Conservation (phyloP, 192 early-diverging fungal genomes). For the Backusella sp. region DNA sequence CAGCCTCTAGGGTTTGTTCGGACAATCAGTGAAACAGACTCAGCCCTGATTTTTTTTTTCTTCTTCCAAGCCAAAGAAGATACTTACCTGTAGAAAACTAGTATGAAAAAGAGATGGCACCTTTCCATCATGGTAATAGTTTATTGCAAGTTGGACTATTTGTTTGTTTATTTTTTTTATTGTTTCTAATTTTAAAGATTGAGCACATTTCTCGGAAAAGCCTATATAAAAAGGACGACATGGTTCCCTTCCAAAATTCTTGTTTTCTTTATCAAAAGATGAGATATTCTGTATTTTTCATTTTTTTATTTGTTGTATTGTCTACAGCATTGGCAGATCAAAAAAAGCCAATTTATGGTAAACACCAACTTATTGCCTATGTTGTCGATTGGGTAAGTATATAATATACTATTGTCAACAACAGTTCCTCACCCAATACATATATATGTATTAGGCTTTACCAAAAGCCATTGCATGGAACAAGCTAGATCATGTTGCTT, state of each 20-base stretch:
- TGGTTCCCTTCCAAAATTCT: neutral
- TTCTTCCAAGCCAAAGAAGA: neutral
- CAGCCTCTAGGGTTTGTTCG: neutral
- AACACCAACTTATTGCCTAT: constrained; percentile 12
- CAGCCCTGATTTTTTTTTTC: neutral
- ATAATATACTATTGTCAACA: neutral
- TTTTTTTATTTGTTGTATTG: neutral
- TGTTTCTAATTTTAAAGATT: neutral
- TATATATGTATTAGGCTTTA: constrained; percentile 14
- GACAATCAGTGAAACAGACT: neutral
- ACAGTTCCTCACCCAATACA: neutral
- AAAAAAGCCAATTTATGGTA: constrained; percentile 5
- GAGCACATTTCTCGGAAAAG: neutral
- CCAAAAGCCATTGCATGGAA: constrained; percentile 32
- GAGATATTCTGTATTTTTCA: neutral
- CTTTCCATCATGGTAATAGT: neutral
- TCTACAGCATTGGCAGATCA: neutral
- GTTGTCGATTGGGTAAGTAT: constrained; percentile 26
- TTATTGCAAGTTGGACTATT: neutral
- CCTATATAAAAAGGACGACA: neutral
- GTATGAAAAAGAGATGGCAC: neutral
- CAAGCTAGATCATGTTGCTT: constrained; percentile 59
- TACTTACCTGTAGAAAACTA: neutral
- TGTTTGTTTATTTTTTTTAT: neutral
- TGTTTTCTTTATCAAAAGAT: neutral